Evolutionary conservation across 2,329 filamentous ascomycete genomes (phyloP), one percentile per base, ranked within the genome.

Genomic region (Monosporascus sp.): DNA sequence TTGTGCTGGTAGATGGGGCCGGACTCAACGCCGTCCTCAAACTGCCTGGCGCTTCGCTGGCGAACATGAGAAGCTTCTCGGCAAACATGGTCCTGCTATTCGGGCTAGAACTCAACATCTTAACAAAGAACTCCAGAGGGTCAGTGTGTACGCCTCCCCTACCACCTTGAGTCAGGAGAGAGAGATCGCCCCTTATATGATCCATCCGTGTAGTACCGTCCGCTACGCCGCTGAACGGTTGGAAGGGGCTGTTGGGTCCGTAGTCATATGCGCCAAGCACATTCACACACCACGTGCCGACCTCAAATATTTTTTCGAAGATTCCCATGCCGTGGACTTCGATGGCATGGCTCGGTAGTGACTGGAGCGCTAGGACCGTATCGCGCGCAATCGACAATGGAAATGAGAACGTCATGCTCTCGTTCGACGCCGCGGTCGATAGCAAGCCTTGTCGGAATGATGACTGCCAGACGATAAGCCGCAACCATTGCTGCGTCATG

Each of bases 381-480:
- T 83, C 82, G 48, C 81, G 72, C 0, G 83, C 82, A n/a, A 86
- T 82, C 38, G 82, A 76, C 27, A 86, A 75, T 0, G 83, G 83
- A 52, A 83, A 85, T 34, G 77, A 76, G 69, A 85, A 85, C 36
- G 76, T 81, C 77, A 86, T 81, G 47, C 82, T 79, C 56, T 77
- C 77, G 53, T 87, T 80, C 7, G 75, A 69, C 0, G 83, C 76
- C 3, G 76, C 76, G 34, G 80, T 83, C 34, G 83, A 85, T 20
- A 88, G 74, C 24, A 84, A 79, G 4, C 83, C 82, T 59, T 87
- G 84, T 20, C 81, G 80, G 61, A 87, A 86, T 3, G 84, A 85
- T 2, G 86, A 78, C 61, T 88, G 86, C 86, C 86, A 89, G n/a
- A 88, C 81, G 71, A 88, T 86, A 1, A 84, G 81, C 19, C 82